Base-by-base conservation (phyloP, 441 rosid genomes). In the Pelargonium citronellum region DNA sequence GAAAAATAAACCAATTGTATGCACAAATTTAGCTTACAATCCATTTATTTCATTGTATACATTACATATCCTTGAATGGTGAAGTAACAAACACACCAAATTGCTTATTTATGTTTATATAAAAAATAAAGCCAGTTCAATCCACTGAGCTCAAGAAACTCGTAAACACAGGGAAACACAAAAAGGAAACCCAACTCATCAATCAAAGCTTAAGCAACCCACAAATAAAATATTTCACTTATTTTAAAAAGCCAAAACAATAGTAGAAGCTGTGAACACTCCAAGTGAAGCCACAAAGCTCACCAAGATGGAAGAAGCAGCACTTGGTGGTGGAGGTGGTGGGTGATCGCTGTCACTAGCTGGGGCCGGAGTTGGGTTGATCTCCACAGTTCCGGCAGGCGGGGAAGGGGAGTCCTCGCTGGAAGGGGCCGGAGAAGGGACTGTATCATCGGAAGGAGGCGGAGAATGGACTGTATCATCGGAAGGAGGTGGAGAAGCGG, bases 291-390 rank as follows among this genome's bases (percentile, higher is more conserved):
- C 69, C 2, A 51, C 3, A 47, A 73, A 64, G 64, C 83, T 47
- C 34, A 79, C 61, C 68, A 78, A 34, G 61, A 66, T 44, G 1
- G 82, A 67, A 16, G 85, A 76, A 65, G 95, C 90, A 55, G 86
- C 82, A 64, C 60, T 82, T 6, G 15, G 20, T 2, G 68, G 62
- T 17, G 49, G 1, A 0, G 84, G 79, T 12, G 82, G 81, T 22
- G 73, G 37, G 34, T 41, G 0, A 46, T 41, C 70, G 0, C 46
- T 68, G 6, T 46, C 34, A 0, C 20, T 49, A 2, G 3, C 4
- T 9, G 97, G 90, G 57, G 92, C 78, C 11, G 90, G 88, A 49
- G 78, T 67, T 12, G 95, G 96, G 68, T 68, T 79, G 19, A 44
- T 27, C 53, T 83, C 86, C 0, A 58, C 66, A 0, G 78, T 69